A percentile compares a stretch with the other conserved stretches of the same genome.
Conservation (phyloP, 306 rosid species). For the Vigna hirtella region DNA sequence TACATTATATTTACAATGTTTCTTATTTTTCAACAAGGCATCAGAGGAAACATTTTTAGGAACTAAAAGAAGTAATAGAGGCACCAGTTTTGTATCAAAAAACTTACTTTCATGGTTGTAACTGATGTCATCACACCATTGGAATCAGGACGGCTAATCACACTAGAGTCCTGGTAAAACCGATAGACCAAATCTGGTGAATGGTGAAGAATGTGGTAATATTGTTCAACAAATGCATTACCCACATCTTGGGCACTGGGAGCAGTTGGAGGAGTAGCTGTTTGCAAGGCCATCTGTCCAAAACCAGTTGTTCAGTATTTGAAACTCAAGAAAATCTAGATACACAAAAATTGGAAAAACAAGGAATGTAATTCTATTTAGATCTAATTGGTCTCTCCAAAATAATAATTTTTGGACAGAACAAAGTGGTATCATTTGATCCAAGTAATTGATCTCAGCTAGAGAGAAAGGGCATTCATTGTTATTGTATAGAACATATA, state of each 20-base stretch:
- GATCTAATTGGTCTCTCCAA: conserved; percentile 11
- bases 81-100: conserved; percentile 27
- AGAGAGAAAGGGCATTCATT: not conserved
- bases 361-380: not conserved
- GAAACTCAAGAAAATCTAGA: conserved; percentile 34
- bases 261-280: conserved; percentile 51
- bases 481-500: not conserved
- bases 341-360: conserved; percentile 9
- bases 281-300: conserved; percentile 72
- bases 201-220: conserved; percentile 83
- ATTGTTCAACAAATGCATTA: conserved; percentile 83
- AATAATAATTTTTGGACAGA: conserved; percentile 20
- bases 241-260: conserved; percentile 75
- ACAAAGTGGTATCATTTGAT: not conserved
- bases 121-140: conserved; percentile 72
- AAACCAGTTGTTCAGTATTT: conserved; percentile 32
- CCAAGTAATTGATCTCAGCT: not conserved
- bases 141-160: conserved; percentile 76
- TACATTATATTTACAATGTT: conserved; percentile 12
- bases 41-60: not conserved
- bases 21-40: conserved; percentile 5
- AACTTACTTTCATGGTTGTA: conserved; percentile 83
- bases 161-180: conserved; percentile 79
- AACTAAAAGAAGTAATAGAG: not conserved
- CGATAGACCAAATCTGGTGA: conserved; percentile 70